Evolutionary conservation across 2,329 filamentous ascomycete species (phyloP).

Genomic region (Alternaria sp.): DNA sequence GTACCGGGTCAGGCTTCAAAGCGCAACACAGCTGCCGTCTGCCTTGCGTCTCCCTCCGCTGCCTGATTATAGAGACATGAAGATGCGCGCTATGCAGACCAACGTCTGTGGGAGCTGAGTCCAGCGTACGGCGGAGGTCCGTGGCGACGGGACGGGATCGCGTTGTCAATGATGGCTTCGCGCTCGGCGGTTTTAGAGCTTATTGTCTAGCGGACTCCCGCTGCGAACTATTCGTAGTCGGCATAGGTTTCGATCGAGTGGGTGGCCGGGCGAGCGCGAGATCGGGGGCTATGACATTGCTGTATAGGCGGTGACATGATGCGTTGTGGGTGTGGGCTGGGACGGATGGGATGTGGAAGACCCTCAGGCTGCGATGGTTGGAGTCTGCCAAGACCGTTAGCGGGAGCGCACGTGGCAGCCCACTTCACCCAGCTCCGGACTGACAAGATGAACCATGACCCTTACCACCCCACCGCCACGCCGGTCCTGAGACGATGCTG

Average conservation of each 20-base stretch:
- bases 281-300: rapidly evolving
- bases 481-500: neutral
- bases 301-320: neutral
- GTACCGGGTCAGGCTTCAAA: neutral
- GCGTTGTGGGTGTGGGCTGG: neutral
- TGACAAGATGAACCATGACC: neutral
- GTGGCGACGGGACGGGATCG: neutral
- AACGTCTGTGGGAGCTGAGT: neutral
- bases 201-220: conserved; percentile 1
- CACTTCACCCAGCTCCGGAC: neutral
- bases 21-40: neutral
- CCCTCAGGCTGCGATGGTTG: neutral
- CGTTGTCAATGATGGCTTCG: neutral
- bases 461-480: neutral
- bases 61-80: neutral
- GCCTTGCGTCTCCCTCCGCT: neutral
- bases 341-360: neutral
- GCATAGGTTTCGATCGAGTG: too few species aligned
- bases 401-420: neutral
- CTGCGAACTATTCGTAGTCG: neutral
- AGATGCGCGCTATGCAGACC: neutral
- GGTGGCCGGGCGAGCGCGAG: neutral
- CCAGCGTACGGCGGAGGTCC: neutral
- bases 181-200: neutral
- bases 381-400: neutral